Evolutionary conservation across 1,284 basidiomycete species (phyloP).

Genomic region (Cutaneotrichosporon mucoides): DNA sequence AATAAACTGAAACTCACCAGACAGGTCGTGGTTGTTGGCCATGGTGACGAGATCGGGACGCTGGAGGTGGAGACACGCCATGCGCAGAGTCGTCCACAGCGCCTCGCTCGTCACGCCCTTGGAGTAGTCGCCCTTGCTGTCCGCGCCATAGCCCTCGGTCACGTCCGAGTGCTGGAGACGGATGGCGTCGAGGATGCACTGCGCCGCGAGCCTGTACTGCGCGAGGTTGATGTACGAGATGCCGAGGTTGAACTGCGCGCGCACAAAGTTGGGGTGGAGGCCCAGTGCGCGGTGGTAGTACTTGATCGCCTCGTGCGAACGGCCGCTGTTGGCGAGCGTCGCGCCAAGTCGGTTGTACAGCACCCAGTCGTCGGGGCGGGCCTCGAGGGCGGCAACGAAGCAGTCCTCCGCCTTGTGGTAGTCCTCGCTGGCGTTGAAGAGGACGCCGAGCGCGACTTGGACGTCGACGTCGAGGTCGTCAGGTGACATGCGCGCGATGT

Average conservation of each 20-base stretch:
- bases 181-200: slow-evolving; percentile 79
- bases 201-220: slow-evolving; percentile 76
- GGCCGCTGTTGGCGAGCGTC: slow-evolving; percentile 88
- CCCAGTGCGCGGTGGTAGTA: slow-evolving; percentile 89
- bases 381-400: slow-evolving; percentile 80
- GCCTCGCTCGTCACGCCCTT: slow-evolving; percentile 69
- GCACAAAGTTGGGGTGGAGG: slow-evolving; percentile 87
- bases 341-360: slow-evolving; percentile 95
- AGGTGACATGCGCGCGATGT: slow-evolving; percentile 47
- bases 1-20: too few relatives aligned
- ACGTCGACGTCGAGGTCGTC: slow-evolving; percentile 82
- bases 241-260: slow-evolving; percentile 86
- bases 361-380: slow-evolving; percentile 88
- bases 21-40: slow-evolving; percentile 19
- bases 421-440: slow-evolving; percentile 91
- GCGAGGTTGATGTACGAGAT: slow-evolving; percentile 85
- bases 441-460: slow-evolving; percentile 88
- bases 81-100: slow-evolving; percentile 80
- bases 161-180: slow-evolving; percentile 75
- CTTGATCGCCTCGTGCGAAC: slow-evolving; percentile 73
- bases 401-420: slow-evolving; percentile 91
- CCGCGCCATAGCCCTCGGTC: slow-evolving; percentile 54
- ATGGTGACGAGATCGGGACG: slow-evolving; percentile 15
- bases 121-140: slow-evolving; percentile 43
- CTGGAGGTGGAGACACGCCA: slow-evolving; percentile 61